A percentile compares a stretch with the other conserved stretches of the same genome.
These are phyloP conservation scores for Kitagawia praeruptora DNA, from an alignment of 129 eudicot species.

Conservation along the genomic window DNA sequence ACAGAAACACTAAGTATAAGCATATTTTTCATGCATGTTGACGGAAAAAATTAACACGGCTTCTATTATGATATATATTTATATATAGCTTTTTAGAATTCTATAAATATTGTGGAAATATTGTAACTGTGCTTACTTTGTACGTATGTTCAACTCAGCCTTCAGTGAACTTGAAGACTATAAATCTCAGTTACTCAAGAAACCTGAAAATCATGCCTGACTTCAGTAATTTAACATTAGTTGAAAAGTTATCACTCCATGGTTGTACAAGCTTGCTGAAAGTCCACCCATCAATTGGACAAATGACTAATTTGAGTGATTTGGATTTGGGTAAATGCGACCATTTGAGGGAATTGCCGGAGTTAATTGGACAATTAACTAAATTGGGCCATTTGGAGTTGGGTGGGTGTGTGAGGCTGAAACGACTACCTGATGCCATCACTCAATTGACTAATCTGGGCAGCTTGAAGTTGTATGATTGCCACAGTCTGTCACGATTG, in stretches of 20 bases:
- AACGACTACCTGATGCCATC: too few relatives aligned
- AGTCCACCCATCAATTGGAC: not conserved
- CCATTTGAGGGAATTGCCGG: not conserved
- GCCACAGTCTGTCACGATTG: too few relatives aligned
- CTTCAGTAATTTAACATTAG: not conserved
- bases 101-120: too few relatives aligned
- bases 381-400: not conserved
- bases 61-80: too few relatives aligned
- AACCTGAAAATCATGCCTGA: not conserved
- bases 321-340: not conserved
- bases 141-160: not conserved
- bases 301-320: not conserved
- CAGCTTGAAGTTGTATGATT: too few relatives aligned
- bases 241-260: not conserved
- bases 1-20: too few relatives aligned
- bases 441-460: too few relatives aligned
- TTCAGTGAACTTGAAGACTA: not conserved
- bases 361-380: not conserved
- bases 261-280: not conserved
- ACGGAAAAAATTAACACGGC: too few relatives aligned
- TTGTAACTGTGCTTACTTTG: not conserved
- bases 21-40: too few relatives aligned
- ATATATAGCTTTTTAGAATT: too few relatives aligned
- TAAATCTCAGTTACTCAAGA: not conserved
- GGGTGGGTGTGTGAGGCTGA: too few relatives aligned